Conservation (phyloP, 2,329 filamentous ascomycete species). For the Penicillium janthinellum region DNA sequence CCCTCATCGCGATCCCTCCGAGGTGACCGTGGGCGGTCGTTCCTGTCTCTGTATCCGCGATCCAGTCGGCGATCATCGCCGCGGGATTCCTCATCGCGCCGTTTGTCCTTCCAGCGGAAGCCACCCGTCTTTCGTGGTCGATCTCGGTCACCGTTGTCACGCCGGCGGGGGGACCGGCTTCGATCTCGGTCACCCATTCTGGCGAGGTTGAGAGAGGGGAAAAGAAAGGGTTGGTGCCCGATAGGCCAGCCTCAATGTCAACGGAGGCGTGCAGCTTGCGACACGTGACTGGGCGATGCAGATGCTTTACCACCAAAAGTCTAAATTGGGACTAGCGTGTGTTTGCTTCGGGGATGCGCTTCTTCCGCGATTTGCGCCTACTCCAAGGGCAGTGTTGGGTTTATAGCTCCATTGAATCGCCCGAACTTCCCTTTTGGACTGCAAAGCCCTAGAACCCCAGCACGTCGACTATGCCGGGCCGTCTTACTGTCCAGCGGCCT, state of each 20-base stretch:
- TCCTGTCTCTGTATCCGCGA: conserved; percentile 53
- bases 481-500: conserved; percentile 51
- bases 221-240: conserved; percentile 22
- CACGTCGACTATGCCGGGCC: conserved; percentile 60
- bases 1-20: conserved; percentile 40
- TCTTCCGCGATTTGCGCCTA: conserved; percentile 6
- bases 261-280: conserved; percentile 14
- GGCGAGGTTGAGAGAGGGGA: conserved; percentile 11
- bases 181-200: conserved; percentile 42
- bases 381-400: not conserved
- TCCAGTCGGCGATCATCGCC: conserved; percentile 53
- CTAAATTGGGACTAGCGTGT: conserved; percentile 15
- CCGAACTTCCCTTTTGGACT: not conserved
- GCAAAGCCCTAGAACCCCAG: not conserved
- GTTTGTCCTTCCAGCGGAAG: conserved; percentile 54
- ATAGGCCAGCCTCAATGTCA: conserved; percentile 21
- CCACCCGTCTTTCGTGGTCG: conserved; percentile 45
- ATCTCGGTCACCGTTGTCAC: conserved; percentile 38
- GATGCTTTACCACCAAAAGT: conserved; percentile 1
- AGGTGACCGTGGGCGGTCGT: conserved; percentile 40
- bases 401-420: conserved; percentile 7
- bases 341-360: conserved; percentile 13
- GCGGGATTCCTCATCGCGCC: conserved; percentile 50
- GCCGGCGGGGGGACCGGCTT: conserved; percentile 48
- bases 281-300: conserved; percentile 29